Evolutionary conservation across 1,284 basidiomycete species (phyloP).

Genomic region (Coniferiporia sulphurascens): DNA sequence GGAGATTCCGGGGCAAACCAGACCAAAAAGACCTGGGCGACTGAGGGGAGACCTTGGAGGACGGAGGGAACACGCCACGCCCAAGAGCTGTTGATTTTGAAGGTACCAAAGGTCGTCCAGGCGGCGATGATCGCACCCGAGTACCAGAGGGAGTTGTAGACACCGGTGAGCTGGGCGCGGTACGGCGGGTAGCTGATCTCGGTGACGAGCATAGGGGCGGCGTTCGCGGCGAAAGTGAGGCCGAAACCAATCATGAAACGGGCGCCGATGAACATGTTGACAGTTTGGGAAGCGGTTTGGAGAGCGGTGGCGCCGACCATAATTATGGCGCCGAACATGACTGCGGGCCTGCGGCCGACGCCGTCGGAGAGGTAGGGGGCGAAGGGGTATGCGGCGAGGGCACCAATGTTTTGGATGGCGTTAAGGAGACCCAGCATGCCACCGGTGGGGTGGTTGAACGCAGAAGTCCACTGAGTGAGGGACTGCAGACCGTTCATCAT

Average conservation of each 20-base stretch:
- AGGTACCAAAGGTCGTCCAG: slow-evolving; percentile 56
- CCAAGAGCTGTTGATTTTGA: slow-evolving; percentile 48
- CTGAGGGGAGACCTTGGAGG: slow-evolving; percentile 54
- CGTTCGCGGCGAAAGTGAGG: slow-evolving; percentile 44
- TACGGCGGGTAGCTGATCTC: slow-evolving; percentile 53
- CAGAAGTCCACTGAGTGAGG: slow-evolving; percentile 26
- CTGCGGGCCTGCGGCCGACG: slow-evolving; percentile 26
- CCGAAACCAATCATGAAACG: slow-evolving; percentile 50
- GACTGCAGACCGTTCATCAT: slow-evolving; percentile 29
- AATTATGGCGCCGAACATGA: slow-evolving; percentile 26
- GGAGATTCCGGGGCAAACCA: slow-evolving; percentile 58
- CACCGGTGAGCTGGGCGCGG: slow-evolving; percentile 46
- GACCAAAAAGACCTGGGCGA: slow-evolving; percentile 48
- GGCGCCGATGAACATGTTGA: slow-evolving; percentile 30
- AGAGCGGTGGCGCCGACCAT: slow-evolving; percentile 27
- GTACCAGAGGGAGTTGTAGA: slow-evolving; percentile 54
- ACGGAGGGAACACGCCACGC: slow-evolving; percentile 59
- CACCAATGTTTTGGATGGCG: slow-evolving; percentile 28
- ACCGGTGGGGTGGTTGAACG: slow-evolving; percentile 30
- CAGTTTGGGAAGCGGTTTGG: slow-evolving; percentile 28
- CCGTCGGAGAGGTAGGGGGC: slow-evolving; percentile 28
- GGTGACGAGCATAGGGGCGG: slow-evolving; percentile 50
- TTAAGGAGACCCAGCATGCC: slow-evolving; percentile 28
- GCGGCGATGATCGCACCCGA: slow-evolving; percentile 31
- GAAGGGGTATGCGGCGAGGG: slow-evolving; percentile 26